Conservation (phyloP, 805 yeast genomes). For the Wickerhamiella domercqiae region DNA sequence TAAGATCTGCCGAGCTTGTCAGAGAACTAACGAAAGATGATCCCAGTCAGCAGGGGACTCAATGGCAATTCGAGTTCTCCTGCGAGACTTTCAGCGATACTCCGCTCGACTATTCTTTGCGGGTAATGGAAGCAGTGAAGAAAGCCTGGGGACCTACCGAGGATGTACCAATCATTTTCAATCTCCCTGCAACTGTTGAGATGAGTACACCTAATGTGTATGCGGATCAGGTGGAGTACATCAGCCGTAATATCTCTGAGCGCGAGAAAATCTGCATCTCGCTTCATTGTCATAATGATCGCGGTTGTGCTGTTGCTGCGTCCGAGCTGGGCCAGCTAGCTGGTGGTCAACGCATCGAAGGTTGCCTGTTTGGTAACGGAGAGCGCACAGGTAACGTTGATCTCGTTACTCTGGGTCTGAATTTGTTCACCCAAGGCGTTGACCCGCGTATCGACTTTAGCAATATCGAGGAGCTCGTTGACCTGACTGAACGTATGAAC, state of each 20-base stretch:
- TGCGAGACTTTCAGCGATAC: conserved; percentile 72
- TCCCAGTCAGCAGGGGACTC: conserved; percentile 29
- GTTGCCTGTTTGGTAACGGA: conserved; percentile 74
- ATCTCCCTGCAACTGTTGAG: conserved; percentile 76
- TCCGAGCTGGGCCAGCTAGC: conserved; percentile 69
- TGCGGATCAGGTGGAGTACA: conserved; percentile 75
- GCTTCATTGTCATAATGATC: conserved; percentile 69
- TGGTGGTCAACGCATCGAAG: conserved; percentile 81
- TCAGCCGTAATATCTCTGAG: conserved; percentile 41
- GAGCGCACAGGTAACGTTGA: conserved; percentile 83
- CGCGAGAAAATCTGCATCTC: conserved; percentile 62
- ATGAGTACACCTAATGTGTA: conserved; percentile 67
- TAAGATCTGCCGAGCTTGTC: conserved; percentile 45
- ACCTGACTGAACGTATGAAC: conserved; percentile 63
- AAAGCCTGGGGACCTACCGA: conserved; percentile 56
- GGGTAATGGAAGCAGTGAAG: conserved; percentile 62
- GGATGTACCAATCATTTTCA: conserved; percentile 57
- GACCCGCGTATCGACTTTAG: conserved; percentile 57
- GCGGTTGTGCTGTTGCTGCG: conserved; percentile 85
- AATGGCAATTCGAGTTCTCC: conserved; percentile 64
- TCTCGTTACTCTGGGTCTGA: conserved; percentile 60
- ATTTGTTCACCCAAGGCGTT: conserved; percentile 66
- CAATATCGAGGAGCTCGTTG: conserved; percentile 49
- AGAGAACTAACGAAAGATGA: conserved; percentile 51
- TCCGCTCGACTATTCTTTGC: conserved; percentile 43